Base-by-base conservation (phyloP, 2,329 filamentous ascomycete genomes). In the Sporothrix variecibatus region DNA sequence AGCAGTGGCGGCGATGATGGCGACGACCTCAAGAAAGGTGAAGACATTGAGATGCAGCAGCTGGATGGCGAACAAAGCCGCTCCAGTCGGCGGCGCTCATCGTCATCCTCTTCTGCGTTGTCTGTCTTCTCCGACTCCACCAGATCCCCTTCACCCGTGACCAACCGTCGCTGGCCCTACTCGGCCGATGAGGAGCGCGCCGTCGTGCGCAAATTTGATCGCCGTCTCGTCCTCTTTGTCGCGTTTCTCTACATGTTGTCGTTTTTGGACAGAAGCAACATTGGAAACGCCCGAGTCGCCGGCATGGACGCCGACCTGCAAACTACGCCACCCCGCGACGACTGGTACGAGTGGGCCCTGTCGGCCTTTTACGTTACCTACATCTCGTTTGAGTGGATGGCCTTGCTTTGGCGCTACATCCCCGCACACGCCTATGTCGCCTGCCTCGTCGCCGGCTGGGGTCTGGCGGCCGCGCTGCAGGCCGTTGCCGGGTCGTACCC, bases 221-320 rank as follows among this genome's bases (percentile, higher is more conserved):
- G 89, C 73, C 89, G 87, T 76, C 86, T 98, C 72, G 93, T 97
- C 6, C 81, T 93, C 0, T 97, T 97, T 80, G 87, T 97, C 76
- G 92, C 93, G 12, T 81, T 95, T 74, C 86, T 97, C 15, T 98
- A 96, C 80, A 88, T 97, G 86, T 85, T 97, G 76, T 92, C 91
- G 76, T 97, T 97, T 80, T 83, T 97, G 77, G 94, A 97, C 81
- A 88, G 94, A 77, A 95, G 93, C 23, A 97, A 90, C 77, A 90
- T 91, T 69, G 89, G 88, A 62, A 90, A 91, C 78, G 90, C 90
- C 38, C 86, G 86, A 74, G 88, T 91, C 60, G 89, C 90, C 34
- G 89, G 90, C 76, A 88, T 92, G 85, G 88, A 91, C 76, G 82
- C 84, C 31, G 90, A 92, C 79, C 84, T 92, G 40, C 85, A 90